These are phyloP conservation scores for Aspergillus caelatus DNA, from an alignment of 2,329 filamentous ascomycete genomes.

Conservation along the genomic window DNA sequence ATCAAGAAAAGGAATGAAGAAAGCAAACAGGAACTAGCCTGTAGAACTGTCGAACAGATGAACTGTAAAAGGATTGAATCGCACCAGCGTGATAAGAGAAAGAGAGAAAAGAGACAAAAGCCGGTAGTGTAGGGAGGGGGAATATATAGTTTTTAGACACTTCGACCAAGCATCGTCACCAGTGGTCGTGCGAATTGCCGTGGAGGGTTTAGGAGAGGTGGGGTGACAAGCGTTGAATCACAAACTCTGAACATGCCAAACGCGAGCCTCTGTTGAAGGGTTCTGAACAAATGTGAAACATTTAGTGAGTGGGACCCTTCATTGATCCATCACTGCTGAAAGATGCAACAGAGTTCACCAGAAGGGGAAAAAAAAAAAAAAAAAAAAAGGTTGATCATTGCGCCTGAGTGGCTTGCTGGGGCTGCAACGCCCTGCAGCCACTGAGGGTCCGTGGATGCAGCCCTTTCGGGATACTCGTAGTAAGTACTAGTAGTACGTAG, in stretches of 20 bases:
- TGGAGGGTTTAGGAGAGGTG: conserved; percentile 1
- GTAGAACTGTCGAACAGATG: conserved; percentile 31
- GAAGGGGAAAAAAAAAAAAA: background rate
- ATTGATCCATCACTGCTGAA: background rate
- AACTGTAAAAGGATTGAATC: conserved; percentile 25
- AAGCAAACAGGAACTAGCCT: conserved; percentile 42
- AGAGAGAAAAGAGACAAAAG: conserved; percentile 15
- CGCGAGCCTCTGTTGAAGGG: background rate
- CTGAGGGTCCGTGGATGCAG: conserved; percentile 5
- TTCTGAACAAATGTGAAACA: conserved; percentile 1
- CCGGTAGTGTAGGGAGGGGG: conserved; percentile 19
- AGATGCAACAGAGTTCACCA: conserved; percentile 1
- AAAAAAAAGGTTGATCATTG: background rate
- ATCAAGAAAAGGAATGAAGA: conserved; percentile 22
- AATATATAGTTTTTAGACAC: conserved; percentile 18
- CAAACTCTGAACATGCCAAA: background rate
- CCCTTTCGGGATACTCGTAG: background rate
- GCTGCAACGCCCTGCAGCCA: conserved; percentile 2
- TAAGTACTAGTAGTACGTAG: background rate
- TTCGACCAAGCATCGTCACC: background rate
- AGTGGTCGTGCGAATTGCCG: background rate
- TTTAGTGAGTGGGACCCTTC: background rate
- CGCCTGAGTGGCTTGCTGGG: conserved; percentile 5
- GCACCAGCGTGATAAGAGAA: conserved; percentile 27
- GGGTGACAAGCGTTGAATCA: conserved; percentile 4